Evolutionary conservation across 2,329 filamentous ascomycete genomes (phyloP).

Genomic region (Immersiporthe knoxdaviesiana): DNA sequence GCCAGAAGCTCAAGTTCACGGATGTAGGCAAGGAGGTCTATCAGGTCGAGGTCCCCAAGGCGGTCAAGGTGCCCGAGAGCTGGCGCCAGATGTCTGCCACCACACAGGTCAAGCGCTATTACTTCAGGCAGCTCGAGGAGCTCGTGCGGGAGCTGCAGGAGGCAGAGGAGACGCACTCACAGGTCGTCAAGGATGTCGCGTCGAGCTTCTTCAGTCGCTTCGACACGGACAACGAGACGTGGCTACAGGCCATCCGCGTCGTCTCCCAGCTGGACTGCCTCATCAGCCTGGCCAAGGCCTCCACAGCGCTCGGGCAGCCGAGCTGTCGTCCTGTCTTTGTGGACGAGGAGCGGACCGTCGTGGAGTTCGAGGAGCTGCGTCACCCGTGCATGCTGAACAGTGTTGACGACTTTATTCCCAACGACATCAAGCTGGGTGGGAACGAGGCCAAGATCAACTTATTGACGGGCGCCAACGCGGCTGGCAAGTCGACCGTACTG

Average conservation of each 20-base stretch:
- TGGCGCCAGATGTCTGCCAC: constrained; percentile 99
- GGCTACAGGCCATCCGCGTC: constrained; percentile 88
- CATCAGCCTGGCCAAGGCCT: constrained; percentile 89
- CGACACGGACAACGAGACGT: constrained; percentile 81
- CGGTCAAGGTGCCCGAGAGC: constrained; percentile 78
- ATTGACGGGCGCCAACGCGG: constrained; percentile 93
- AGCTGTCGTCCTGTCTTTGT: constrained; percentile 89
- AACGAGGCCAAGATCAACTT: constrained; percentile 81
- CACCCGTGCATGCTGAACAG: constrained; percentile 93
- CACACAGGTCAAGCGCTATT: constrained; percentile 87
- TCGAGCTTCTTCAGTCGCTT: constrained; percentile 84
- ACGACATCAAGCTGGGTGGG: constrained; percentile 87
- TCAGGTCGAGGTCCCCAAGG: constrained; percentile 88
- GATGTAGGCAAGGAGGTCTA: constrained; percentile 97
- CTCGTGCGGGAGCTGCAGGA: constrained; percentile 90
- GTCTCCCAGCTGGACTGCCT: constrained; percentile 93
- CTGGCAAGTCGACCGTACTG: constrained; percentile 94
- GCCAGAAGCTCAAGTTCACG: constrained; percentile 71
- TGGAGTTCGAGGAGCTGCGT: constrained; percentile 91
- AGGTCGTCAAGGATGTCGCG: constrained; percentile 86
- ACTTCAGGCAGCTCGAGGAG: constrained; percentile 79
- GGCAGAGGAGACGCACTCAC: constrained; percentile 88
- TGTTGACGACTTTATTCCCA: constrained; percentile 94
- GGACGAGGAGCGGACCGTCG: constrained; percentile 78
- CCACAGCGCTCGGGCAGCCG: constrained; percentile 78